Conservation (phyloP, 495 filamentous ascomycete species). For the Baudoinia panamericana region DNA sequence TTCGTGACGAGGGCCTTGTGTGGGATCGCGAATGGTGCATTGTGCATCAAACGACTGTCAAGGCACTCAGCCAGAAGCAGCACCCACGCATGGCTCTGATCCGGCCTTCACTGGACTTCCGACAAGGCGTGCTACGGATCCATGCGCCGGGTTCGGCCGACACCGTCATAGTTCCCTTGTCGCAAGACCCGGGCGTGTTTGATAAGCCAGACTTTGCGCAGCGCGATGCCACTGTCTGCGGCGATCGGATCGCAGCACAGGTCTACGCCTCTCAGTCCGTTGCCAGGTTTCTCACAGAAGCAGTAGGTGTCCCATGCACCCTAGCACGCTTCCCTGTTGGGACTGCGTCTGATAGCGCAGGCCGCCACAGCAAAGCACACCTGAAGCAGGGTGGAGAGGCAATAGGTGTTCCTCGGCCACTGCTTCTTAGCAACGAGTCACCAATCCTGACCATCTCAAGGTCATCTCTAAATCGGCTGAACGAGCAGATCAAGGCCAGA, state of each 20-base stretch:
- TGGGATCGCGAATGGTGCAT: slow-evolving; percentile 96
- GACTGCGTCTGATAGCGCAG: slow-evolving; percentile 39
- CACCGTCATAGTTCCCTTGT: slow-evolving; percentile 51
- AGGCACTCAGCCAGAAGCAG: slow-evolving; percentile 67
- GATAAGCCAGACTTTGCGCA: slow-evolving; percentile 18
- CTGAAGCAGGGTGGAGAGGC: slow-evolving; percentile 35
- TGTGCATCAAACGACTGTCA: slow-evolving; percentile 66
- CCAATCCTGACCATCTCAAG: slow-evolving; percentile 76
- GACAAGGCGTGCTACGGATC: slow-evolving; percentile 41
- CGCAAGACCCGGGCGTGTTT: slow-evolving; percentile 42
- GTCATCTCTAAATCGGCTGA: slow-evolving; percentile 66
- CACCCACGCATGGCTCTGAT: slow-evolving; percentile 76
- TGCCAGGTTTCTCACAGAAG: slow-evolving; percentile 58
- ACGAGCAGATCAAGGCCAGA: slow-evolving; percentile 48
- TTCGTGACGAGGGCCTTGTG: slow-evolving; percentile 61
- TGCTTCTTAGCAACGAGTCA: slow-evolving; percentile 80
- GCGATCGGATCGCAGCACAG: slow-evolving; percentile 55
- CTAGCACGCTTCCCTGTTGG: slow-evolving; percentile 66
- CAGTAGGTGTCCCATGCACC: slow-evolving; percentile 61
- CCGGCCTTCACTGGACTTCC: slow-evolving; percentile 54
- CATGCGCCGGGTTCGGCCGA: slow-evolving; percentile 21
- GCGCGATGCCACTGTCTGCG: slow-evolving; percentile 56
- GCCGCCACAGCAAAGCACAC: slow-evolving; percentile 52
- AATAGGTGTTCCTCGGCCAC: slow-evolving; percentile 37
- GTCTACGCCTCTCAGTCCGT: slow-evolving; percentile 51